Evolutionary conservation across 768 basidiomycete genomes (phyloP), one percentile per base, ranked within the genome.

Genomic region (Bullera alba): DNA sequence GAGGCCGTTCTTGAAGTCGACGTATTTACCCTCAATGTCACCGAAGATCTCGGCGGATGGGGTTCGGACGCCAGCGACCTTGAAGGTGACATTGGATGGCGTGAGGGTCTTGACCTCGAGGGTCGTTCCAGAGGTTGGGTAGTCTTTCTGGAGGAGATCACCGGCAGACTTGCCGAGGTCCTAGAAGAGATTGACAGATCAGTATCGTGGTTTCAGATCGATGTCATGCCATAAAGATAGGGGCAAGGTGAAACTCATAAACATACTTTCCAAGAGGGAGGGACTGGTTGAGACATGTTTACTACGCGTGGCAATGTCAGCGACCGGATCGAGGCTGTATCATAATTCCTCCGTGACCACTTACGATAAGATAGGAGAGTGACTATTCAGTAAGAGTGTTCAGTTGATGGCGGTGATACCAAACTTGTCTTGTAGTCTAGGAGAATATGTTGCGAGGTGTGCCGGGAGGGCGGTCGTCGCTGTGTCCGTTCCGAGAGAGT

Each of bases 1-100:
- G 68, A 97, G 79, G 58, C 95, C 95, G 75, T 93, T 89, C 76
- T 83, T 83, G 78, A 80, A 80, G 80, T 96, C 85, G 65, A 79
- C 72, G 79, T 85, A 92, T 77, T 96, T 99, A 75, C 83, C 85
- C 82, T 99, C 95, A 65, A 97, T 79, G 75, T 97, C 93, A 60
- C 87, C 93, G 32, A 72, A 61, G 77, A 97, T 96, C 73, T 86
- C 84, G 72, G 81, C 75, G 76, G 88, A 84, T 53, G 85, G 87
- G 68, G 63, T 76, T 49, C 95, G 6, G 14, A 26, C 14, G 15
- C 42, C 93, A 56, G 81, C 81, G 60, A 92, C 95, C 76, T 87
- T 87, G 86, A 99, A 97, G 72, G 83, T 78, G 63, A 95, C 89
- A 69, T 83, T 81, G 69, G 87, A 88, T 27, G 74, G 74, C 29